phyloP scores from a whole-genome alignment of 306 rosid genomes.

The Astragalus glycyphyllos region DNA sequence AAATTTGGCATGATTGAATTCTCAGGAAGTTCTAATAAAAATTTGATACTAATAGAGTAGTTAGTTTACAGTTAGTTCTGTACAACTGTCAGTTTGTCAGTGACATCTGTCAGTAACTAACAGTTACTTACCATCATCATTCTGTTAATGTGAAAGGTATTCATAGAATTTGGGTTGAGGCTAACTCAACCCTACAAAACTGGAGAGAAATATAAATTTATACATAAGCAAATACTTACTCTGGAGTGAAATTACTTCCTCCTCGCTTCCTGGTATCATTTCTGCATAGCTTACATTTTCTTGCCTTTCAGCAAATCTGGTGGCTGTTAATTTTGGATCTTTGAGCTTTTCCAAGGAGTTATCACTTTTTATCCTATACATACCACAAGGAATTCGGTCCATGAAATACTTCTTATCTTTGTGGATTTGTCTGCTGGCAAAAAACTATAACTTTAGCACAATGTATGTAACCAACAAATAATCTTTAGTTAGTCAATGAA shows the following conservation, averaged over 20 bases:
- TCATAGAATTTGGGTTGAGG: no score
- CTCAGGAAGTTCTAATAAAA: no score
- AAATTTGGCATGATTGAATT: no score
- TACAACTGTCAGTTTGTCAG: no score
- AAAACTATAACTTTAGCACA: slow-evolving; percentile 28
- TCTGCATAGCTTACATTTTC: slow-evolving; percentile 55
- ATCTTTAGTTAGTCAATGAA: background rate
- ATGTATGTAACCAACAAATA: background rate
- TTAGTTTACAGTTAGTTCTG: no score
- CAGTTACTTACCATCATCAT: no score
- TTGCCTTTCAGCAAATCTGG: slow-evolving; percentile 27
- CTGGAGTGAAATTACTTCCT: slow-evolving; percentile 44
- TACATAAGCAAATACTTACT: slow-evolving; percentile 44
- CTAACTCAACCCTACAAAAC: no score
- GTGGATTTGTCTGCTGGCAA: slow-evolving; percentile 44
- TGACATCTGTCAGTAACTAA: no score
- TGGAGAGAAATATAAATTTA: no score
- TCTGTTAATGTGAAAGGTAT: no score
- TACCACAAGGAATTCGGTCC: slow-evolving; percentile 43
- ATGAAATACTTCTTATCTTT: slow-evolving; percentile 42
- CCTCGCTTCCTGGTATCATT: slow-evolving; percentile 72
- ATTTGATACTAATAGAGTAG: no score
- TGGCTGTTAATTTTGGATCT: slow-evolving; percentile 43
- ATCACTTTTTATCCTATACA: slow-evolving; percentile 51
- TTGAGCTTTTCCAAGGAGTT: slow-evolving; percentile 48